Evolutionary conservation across 768 basidiomycete genomes (phyloP), one percentile per base, ranked within the genome.

Genomic region (Saitozyma podzolica): DNA sequence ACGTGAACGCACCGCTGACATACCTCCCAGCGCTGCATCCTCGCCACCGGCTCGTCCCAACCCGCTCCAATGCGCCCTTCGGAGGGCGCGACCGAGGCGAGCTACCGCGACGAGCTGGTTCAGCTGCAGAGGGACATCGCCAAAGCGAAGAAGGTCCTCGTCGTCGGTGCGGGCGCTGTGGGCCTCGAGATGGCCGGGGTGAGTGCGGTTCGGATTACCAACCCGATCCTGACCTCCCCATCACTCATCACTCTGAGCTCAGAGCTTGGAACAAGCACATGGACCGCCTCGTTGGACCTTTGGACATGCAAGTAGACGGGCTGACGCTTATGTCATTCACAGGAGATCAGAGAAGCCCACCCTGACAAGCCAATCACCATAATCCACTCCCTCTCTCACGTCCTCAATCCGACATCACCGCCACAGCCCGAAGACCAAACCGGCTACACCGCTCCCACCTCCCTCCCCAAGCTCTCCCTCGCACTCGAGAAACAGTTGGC

Each of bases 101-200:
- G 68, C 13, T 65, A 54, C 45, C 55, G 62, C 20, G 55, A 55
- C 0, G 14, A 45, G 3, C 59, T 74, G 14, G 40, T n/a, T 13
- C 73, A 79, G n/a, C 82, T 82, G 58, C 87, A 88, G 68, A 72
- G 73, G 40, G 74, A 71, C 5, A 81, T 89, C 54, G 78, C 83
- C 57, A 76, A 72, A 2, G 82, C 86, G 0, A 78, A 75, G 0
- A 84, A 82, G 48, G 82, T 90, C 4, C 82, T 89, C 7, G 83
- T 89, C 11, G 83, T 89, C 2, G 89, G 89, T 2, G 88, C 87
- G 9, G 89, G 89, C 0, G 87, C 89, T 0, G 83, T 89, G 9
- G 89, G 88, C 2, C 85, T 89, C 37, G 77, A 78, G 59, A 58
- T 72, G 40, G 70, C 75, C 3, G 77, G 77, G 39, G 72, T 74